Base-by-base conservation (phyloP, 768 basidiomycete species). In the Dacryopinax primogenitus region DNA sequence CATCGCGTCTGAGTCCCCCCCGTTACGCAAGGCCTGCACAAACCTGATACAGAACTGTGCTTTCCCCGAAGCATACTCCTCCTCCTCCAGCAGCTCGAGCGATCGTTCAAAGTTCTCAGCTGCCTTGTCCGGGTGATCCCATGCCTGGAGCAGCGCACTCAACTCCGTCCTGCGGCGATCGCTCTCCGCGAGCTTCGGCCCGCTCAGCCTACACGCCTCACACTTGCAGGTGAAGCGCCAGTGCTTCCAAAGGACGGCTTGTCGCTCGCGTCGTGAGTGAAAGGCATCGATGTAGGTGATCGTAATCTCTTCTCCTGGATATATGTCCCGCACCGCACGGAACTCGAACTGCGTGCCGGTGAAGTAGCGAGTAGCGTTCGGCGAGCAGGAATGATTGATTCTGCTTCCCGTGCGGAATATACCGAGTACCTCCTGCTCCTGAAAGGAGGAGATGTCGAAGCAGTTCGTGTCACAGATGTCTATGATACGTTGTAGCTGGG, bases 231-330 rank as follows among this genome's bases (percentile, higher is more conserved):
- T 62, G 35, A 67, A 67, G 30, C 39, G 21, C 26, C 45, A 67
- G 13, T 37, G 51, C 21, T 18, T 28, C 16, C 32, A 21, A 6
- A 67, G 61, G 15, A 33, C 18, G 28, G 35, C 66, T 18, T 41
- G 64, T 3, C 66, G 47, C 51, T 65, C 64, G 1, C 12, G 16
- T 9, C 39, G 28, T 1, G 58, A n/a, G 30, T 35, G 33, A 33
- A 67, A 61, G 1, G 62, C 64, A 33, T 65, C 66, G 61, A 64
- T 45, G 45, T 67, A 67, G 18, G 64, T 62, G 35, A 67, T 67
- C 3, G 64, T 45, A 18, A 67, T 63, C 58, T 67, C 66, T 28
- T 67, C 66, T 13, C 66, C 66, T 2, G 9, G 9, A 32, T 65
- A 21, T 21, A 67, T 65, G 11, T 23, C 51, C 7, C 66, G 64